Evolutionary conservation across 2,329 filamentous ascomycete species (phyloP).

Genomic region (Aspergillus versicolor): DNA sequence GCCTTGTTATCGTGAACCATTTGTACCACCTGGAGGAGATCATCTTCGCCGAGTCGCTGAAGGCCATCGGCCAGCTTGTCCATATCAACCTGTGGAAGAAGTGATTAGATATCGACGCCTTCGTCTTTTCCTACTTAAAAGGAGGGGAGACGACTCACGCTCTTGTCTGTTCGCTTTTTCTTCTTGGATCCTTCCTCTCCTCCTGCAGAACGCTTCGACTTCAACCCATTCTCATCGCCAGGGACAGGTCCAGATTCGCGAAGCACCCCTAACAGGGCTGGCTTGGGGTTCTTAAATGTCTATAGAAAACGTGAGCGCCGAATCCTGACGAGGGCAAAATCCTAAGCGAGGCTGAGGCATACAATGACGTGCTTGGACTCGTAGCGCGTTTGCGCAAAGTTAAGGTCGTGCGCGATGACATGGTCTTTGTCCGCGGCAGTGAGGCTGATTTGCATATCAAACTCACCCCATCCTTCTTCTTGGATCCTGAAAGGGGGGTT

Average conservation of each 20-base stretch:
- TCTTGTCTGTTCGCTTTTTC: constrained; percentile 67
- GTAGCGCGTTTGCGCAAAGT: constrained; percentile 80
- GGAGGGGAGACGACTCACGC: constrained; percentile 37
- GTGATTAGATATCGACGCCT: neutral
- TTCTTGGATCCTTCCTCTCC: constrained; percentile 69
- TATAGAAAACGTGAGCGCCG: constrained; percentile 26
- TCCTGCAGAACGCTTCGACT: constrained; percentile 59
- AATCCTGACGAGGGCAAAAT: neutral
- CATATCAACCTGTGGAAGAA: constrained; percentile 65
- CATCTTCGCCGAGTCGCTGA: constrained; percentile 86
- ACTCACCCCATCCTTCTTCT: constrained; percentile 98
- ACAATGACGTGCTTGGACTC: constrained; percentile 77
- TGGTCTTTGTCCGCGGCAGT: constrained; percentile 86
- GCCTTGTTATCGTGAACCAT: constrained; percentile 98
- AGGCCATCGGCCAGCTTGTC: constrained; percentile 95
- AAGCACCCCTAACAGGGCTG: constrained; percentile 74
- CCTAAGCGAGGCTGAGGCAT: constrained; percentile 24
- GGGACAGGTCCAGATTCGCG: constrained; percentile 84
- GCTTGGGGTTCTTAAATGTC: constrained; percentile 90
- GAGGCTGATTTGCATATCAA: constrained; percentile 87
- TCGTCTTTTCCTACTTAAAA: neutral
- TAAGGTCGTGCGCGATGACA: constrained; percentile 80
- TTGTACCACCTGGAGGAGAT: constrained; percentile 90
- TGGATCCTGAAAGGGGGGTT: constrained; percentile 83
- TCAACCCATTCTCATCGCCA: constrained; percentile 64